Conservation (phyloP, 2,329 filamentous ascomycete species). For the Pestalotiopsis fici region DNA sequence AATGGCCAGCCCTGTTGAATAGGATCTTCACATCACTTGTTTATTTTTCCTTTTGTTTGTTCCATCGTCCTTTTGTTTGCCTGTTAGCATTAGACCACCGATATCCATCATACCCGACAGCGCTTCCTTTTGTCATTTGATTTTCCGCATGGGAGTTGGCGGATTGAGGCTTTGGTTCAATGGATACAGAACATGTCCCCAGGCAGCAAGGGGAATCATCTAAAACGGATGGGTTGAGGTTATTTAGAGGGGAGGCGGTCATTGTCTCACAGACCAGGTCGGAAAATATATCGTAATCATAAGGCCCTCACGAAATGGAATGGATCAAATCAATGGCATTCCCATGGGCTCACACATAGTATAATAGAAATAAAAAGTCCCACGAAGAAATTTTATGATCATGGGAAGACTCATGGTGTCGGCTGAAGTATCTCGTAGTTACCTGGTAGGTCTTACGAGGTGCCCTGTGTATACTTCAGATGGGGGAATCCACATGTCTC, state of each 20-base stretch:
- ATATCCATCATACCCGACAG: not conserved
- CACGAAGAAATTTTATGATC: not conserved
- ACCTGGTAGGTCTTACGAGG: not conserved
- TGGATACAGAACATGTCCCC: not conserved
- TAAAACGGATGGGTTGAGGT: not conserved
- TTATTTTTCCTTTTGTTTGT: not conserved
- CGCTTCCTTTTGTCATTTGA: not conserved
- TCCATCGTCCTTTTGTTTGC: not conserved
- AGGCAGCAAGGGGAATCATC: not conserved
- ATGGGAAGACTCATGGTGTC: not conserved
- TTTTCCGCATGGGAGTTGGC: not conserved
- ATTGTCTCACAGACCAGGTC: not conserved
- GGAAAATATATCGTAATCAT: not conserved
- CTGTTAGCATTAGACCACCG: not conserved
- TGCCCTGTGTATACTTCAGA: not conserved
- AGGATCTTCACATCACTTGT: not conserved
- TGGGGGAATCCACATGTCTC: not conserved
- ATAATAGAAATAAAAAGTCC: not conserved
- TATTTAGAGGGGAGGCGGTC: not conserved
- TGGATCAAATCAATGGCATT: not conserved
- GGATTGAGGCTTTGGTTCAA: not conserved
- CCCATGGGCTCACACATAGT: not conserved
- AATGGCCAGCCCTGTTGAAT: not conserved
- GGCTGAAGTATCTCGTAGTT: not conserved
- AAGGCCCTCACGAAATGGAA: not conserved